Evolutionary conservation across 192 early-diverging fungal genomes (phyloP), one percentile per base, ranked within the genome.

Genomic region (Lobosporangium transversale): DNA sequence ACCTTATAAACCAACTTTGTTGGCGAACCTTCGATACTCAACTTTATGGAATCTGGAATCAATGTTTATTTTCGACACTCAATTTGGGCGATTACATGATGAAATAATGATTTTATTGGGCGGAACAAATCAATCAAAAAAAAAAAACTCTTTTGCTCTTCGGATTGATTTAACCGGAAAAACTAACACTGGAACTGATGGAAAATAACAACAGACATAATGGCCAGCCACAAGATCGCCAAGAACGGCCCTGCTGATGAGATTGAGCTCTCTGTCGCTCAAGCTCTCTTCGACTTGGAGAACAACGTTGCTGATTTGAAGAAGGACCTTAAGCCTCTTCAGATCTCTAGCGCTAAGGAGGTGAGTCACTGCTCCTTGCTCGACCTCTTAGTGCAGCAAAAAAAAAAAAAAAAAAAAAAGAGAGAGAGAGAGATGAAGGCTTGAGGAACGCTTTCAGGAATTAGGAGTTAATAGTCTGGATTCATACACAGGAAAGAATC

Each of bases 291-390:
- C 84, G 96, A 99, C 83, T 88, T 98, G 60, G 95, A 98, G 89
- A 86, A 91, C 68, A 96, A 93, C 89, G 94, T 95, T 71, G 84
- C 93, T 63, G 97, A 99, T 79, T 90, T 99, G 79, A 97, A 95
- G 92, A 93, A 92, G 81, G 97, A 99, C 69, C 89, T 99, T 70
- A 89, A 93, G 75, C 92, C 94, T 58, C 91, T 99, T 81, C 95
- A 97, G 85, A 92, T 99, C 88, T 85, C 88, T 83, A 82, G 85
- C 55, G 97, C 95, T 80, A 97, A 97, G 92, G 97, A 99, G 89
- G 95, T 89, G 82, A 78, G 84, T 58, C 27, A 14, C 31, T 18
- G 23, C 56, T 45, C 14, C 27, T 37, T 45, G 35, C 24, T 21
- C 48, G 27, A 24, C 48, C 4, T 35, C 35, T 21, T 14, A 32